Evolutionary conservation across 805 yeast species (phyloP).

Genomic region (Spathaspora hagerdaliae): DNA sequence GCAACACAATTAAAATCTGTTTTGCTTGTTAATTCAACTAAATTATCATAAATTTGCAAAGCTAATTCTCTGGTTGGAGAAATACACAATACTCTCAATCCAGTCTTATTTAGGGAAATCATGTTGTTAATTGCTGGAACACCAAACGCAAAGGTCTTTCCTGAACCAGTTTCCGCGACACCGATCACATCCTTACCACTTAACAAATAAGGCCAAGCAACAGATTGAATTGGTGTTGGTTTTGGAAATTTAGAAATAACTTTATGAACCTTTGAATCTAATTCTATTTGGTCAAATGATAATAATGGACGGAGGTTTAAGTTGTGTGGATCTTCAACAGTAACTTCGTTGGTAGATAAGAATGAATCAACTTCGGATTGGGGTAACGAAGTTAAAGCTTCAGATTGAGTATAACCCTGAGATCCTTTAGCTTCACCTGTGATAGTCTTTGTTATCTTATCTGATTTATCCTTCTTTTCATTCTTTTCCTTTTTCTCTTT

Average conservation of each 20-base stretch:
- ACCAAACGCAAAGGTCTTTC: conserved; percentile 96
- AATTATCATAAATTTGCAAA: conserved; percentile 84
- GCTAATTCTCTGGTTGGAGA: conserved; percentile 99
- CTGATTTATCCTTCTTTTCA: conserved; percentile 19
- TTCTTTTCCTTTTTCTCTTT: conserved; percentile 25
- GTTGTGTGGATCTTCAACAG: conserved; percentile 64
- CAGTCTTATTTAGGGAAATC: conserved; percentile 40
- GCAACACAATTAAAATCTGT: conserved; percentile 71
- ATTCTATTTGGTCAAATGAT: conserved; percentile 56
- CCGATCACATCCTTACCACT: conserved; percentile 85
- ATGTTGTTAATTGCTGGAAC: conserved; percentile 90
- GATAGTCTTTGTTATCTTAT: conserved; percentile 11
- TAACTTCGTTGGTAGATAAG: conserved; percentile 67
- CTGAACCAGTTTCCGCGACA: conserved; percentile 98
- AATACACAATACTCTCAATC: conserved; percentile 73
- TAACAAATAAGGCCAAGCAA: conserved; percentile 88
- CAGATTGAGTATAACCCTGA: conserved; percentile 33
- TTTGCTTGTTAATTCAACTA: conserved; percentile 59
- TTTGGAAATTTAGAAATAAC: conserved; percentile 70
- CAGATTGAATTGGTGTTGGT: conserved; percentile 96
- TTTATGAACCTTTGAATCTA: conserved; percentile 51
- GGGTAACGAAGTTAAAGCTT: conserved; percentile 37
- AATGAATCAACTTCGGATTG: conserved; percentile 60
- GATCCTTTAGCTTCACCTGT: conserved; percentile 11
- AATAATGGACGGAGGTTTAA: conserved; percentile 63